Base-by-base conservation (phyloP, 2,329 filamentous ascomycete species). In the Diaporthe eres region DNA sequence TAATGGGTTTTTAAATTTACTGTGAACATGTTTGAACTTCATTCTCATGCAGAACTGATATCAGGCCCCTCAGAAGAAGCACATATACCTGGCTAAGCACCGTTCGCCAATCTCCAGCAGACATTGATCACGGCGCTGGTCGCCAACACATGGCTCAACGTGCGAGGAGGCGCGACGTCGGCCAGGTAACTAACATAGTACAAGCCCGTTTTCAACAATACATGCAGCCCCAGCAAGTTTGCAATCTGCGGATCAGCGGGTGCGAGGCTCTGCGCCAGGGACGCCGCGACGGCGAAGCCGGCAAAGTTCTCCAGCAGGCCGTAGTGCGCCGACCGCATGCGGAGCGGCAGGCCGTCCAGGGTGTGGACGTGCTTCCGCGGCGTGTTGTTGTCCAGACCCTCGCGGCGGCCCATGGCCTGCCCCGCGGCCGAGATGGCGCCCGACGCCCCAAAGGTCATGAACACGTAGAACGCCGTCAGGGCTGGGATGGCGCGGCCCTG, bases 291-390 rank as follows among this genome's bases (percentile, higher is more conserved):
- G n/a, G 68, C 74, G 25, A 34, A 75, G 6, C 67, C 67, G 37
- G 74, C 61, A 28, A 75, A 75, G 49, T 75, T 75, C 68, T 75
- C 74, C 34, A 75, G 34, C 53, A 75, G 74, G 57, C 42, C 42
- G 49, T 75, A 72, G 57, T 75, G 74, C 13, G 74, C 74, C 9
- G 67, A 72, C n/a, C 74, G 57, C 47, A 75, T 47, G 57, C 74
- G 67, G 3, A 75, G 74, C 47, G 74, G 74, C 47, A 75, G 42
- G 4, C 74, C 74, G 10, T 72, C 57, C 25, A 75, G 68, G 17
- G 49, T 34, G 47, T 55, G 57, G 44, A 75, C n/a, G 37, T 72
- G 74, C 5, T 75, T 71, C 34, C 74, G 53, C 2, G 74, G 74
- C 37, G 68, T 17, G 68, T 60, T 65, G 37, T 72, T 75, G 58